Base-by-base conservation (phyloP, 805 yeast genomes). In the Candida michaelii region DNA sequence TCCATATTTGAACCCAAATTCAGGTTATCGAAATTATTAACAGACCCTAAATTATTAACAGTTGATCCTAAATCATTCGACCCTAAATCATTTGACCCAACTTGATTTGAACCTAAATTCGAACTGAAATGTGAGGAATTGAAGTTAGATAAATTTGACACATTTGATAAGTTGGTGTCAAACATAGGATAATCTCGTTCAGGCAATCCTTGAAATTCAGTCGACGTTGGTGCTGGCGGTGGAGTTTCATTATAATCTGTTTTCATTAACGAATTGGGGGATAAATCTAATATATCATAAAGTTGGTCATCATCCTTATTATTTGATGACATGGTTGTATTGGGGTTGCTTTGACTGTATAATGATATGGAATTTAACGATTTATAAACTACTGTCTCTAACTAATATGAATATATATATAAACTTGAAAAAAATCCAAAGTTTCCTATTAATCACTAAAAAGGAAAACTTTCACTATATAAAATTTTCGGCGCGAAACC, bases 281-380 rank as follows among this genome's bases (percentile, higher is more conserved):
- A 58, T 35, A 63, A 48, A 30, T 62, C 61, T 34, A 63, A 50
- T 19, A 62, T 55, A 31, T 65, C 66, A 45, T 52, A 60, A 16
- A 62, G 47, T 11, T 34, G 27, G 19, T 34, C 37, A 19, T 59
- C 64, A 13, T 58, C 65, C 19, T 39, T 39, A 11, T 17, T 30
- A 24, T 36, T 36, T 12, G 32, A 27, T 13, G 35, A 31, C 35
- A 18, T 31, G n/a, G 21, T 16, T n/a, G 33, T 29, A 9, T 11
- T 14, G 17, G n/a, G 9, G 31, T 29, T 29, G 11, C 7, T 27
- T 27, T n/a, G n/a, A n/a, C n/a, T n/a, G n/a, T n/a, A n/a, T n/a
- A n/a, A n/a, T n/a, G n/a, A n/a, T n/a, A n/a, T n/a, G n/a, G n/a
- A n/a, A n/a, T n/a, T n/a, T n/a, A n/a, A n/a, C n/a, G n/a, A n/a